Conservation (phyloP, 2,329 filamentous ascomycete genomes). For the Gyromitra esculenta region DNA sequence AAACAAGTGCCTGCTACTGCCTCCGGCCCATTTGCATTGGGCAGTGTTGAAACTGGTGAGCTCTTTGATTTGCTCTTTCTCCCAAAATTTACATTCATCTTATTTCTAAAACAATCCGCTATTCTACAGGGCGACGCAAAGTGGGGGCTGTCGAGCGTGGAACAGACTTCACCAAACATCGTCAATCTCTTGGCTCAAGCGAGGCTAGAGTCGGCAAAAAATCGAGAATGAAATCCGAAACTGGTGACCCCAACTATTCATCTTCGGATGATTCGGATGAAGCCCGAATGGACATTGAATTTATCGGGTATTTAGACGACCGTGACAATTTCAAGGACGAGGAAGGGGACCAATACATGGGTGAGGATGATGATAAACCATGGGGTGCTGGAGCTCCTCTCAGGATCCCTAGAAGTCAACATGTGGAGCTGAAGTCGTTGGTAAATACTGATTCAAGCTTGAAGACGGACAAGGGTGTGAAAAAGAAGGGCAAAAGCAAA, state of each 20-base stretch:
- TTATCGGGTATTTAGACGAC: conserved; percentile 56
- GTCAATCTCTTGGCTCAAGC: conserved; percentile 20
- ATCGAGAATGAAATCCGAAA: conserved; percentile 42
- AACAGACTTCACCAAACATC: conserved; percentile 31
- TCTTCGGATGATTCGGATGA: conserved; percentile 57
- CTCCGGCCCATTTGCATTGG: conserved; percentile 57
- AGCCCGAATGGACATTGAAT: conserved; percentile 57
- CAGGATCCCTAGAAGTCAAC: conserved; percentile 53
- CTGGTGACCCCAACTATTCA: conserved; percentile 53
- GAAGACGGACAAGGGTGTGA: conserved; percentile 53
- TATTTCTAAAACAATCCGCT: conserved; percentile 15
- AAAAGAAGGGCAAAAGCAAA: conserved; percentile 55
- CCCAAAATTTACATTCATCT: neutral
- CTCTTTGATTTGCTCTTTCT: neutral
- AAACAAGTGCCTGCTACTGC: conserved; percentile 51
- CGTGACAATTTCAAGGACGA: conserved; percentile 38
- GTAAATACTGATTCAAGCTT: conserved; percentile 54
- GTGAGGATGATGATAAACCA: conserved; percentile 27
- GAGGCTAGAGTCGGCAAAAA: conserved; percentile 30
- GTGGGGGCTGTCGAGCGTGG: conserved; percentile 50
- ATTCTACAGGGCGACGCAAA: conserved; percentile 38
- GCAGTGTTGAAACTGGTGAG: conserved; percentile 53
- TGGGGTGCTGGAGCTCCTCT: conserved; percentile 54
- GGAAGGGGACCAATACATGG: conserved; percentile 32
- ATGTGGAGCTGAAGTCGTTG: conserved; percentile 54